Percentiles rank a stretch among this genome's conserved stretches.
Evolutionary conservation across 768 basidiomycete genomes (phyloP).

Genomic region (Collybia nuda): DNA sequence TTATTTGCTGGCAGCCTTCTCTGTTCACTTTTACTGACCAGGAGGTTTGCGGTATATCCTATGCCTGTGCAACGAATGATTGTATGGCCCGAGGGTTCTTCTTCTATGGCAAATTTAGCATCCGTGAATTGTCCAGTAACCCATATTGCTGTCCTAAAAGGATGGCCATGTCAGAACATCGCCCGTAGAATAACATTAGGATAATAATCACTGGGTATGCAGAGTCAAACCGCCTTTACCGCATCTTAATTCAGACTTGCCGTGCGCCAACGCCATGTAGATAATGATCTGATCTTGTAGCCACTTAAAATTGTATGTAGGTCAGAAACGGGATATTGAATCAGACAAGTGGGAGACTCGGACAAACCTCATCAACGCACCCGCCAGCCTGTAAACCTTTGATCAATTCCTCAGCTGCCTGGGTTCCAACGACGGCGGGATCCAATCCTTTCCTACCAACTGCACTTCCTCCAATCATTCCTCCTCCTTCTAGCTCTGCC

Average conservation of each 20-base stretch:
- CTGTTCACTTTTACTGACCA: background rate
- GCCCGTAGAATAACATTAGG: background rate
- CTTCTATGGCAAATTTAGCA: conserved; percentile 58
- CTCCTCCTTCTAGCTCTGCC: conserved; percentile 71
- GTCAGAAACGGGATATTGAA: background rate
- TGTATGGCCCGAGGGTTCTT: conserved; percentile 36
- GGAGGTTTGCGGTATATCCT: conserved; percentile 40
- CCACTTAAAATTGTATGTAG: conserved; percentile 22
- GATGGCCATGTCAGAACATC: no score
- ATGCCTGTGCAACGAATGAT: conserved; percentile 65
- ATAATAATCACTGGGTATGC: conserved; percentile 68
- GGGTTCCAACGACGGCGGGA: conserved; percentile 49
- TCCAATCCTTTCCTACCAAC: conserved; percentile 52
- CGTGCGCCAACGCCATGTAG: conserved; percentile 72
- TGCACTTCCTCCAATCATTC: conserved; percentile 68
- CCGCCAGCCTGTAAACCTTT: conserved; percentile 62
- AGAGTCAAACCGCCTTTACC: conserved; percentile 57
- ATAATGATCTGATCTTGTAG: conserved; percentile 77
- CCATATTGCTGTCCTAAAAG: conserved; percentile 67
- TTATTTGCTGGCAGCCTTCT: background rate
- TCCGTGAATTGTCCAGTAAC: conserved; percentile 67
- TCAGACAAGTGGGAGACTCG: background rate
- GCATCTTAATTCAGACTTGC: conserved; percentile 55
- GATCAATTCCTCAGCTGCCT: conserved; percentile 60
- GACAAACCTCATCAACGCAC: conserved; percentile 68